Base-by-base conservation (phyloP, 805 yeast species). In the Ogataea pilisensis region DNA sequence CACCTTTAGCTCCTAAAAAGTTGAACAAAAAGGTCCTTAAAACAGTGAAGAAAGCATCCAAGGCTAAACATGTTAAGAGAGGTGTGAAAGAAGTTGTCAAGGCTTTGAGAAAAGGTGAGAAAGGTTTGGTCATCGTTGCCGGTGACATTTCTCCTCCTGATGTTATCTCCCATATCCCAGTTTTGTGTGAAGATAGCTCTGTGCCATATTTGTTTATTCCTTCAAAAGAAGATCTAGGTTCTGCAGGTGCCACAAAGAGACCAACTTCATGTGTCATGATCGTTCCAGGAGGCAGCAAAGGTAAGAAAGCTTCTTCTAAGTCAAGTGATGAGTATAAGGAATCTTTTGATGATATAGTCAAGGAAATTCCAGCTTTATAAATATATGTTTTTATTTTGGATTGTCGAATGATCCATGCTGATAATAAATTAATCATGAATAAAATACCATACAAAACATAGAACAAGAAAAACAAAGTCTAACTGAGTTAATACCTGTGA, bases 31-130 rank as follows among this genome's bases (percentile, higher is more conserved):
- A 91, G 68, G 83, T 91, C 14, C 76, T 95, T 60, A 93, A 93
- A 71, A 87, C 96, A 34, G 95, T 93, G 49, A 93, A 93, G 76
- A 91, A 88, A 66, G 98, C 99, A 8, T 89, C 98, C 39, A 93
- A 93, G 71, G 95, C 96, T 50, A 93, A 93, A 71, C 96, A 91
- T 66, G 96, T 93, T 54, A 91, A 89, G 70, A 80, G 99, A 70
- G 99, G 99, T 64, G 98, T 93, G 42, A 93, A 93, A 69, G 99
- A 93, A 70, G 99, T 93, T 28, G 98, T 91, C 56, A 93, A 93
- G 72, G 93, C 98, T 18, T 76, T 93, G 49, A 82, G 99, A 73
- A 93, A 93, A 69, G 98, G 98, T 52, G 98, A 90, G 65, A 93
- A 93, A 68, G 99, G 99, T 39, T 75, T 93, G 39, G 98, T 93